phyloP scores from a whole-genome alignment of 2,329 filamentous ascomycete genomes.

The Setomelanomma holmii region DNA sequence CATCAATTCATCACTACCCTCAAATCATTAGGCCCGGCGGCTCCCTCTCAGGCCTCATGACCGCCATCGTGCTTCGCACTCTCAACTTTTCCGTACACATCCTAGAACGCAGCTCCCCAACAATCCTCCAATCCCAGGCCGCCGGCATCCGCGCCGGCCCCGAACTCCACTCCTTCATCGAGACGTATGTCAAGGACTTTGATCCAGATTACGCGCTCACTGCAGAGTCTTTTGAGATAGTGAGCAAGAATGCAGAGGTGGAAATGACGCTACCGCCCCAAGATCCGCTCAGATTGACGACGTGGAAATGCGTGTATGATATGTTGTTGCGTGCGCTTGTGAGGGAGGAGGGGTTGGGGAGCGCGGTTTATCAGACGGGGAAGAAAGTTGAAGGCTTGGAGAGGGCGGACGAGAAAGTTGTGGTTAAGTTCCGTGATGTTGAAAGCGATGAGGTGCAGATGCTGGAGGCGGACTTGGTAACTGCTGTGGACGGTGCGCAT shows the following conservation, averaged over 20 bases:
- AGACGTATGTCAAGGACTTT: constrained; percentile 1
- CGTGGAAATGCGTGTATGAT: constrained; percentile 7
- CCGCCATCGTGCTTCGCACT: constrained; percentile 1
- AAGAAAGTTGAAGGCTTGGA: neutral
- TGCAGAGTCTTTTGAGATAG: neutral
- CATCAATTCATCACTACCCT: neutral
- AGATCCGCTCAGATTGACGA: constrained; percentile 4
- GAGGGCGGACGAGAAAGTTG: neutral
- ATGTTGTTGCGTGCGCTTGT: neutral
- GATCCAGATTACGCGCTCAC: neutral
- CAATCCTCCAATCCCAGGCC: constrained; percentile 4
- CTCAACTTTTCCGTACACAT: constrained; percentile 1
- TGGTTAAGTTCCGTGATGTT: neutral
- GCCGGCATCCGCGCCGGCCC: constrained; percentile 5
- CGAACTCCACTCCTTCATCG: constrained; percentile 4
- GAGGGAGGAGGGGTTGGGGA: neutral
- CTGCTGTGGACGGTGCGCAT: constrained; percentile 15
- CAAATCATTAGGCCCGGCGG: too few relatives aligned
- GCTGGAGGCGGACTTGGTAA: constrained; percentile 7
- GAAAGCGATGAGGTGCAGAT: neutral
- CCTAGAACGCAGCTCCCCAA: constrained; percentile 6
- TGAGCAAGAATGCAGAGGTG: neutral
- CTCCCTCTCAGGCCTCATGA: constrained; percentile 7
- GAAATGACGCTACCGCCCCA: neutral
- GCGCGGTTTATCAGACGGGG: constrained; percentile 1